Evolutionary conservation across 495 filamentous ascomycete genomes (phyloP).

Genomic region (Immersiella caudata): DNA sequence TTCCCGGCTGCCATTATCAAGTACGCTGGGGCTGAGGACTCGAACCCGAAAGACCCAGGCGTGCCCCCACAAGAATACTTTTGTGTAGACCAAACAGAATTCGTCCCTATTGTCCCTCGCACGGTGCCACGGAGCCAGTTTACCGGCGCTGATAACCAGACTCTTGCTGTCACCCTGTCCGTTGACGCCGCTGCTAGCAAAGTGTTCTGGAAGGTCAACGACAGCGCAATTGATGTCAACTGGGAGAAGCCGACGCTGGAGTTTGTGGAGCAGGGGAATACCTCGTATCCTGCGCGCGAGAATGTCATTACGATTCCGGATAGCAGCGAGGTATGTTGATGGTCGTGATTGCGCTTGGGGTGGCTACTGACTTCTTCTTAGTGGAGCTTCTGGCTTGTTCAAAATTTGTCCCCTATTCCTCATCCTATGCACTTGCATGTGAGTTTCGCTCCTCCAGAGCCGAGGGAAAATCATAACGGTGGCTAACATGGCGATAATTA

Average conservation of each 20-base stretch:
- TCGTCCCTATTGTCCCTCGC: slow-evolving; percentile 25
- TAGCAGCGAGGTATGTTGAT: slow-evolving; percentile 27
- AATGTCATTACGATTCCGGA: slow-evolving; percentile 43
- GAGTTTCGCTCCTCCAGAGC: neutral
- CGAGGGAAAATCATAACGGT: slow-evolving; percentile 14
- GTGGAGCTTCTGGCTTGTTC: slow-evolving; percentile 29
- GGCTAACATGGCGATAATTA: neutral
- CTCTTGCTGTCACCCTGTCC: slow-evolving; percentile 21
- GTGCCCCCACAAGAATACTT: slow-evolving; percentile 18
- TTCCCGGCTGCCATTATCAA: slow-evolving; percentile 30
- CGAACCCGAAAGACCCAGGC: slow-evolving; percentile 18
- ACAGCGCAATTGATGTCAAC: slow-evolving; percentile 32
- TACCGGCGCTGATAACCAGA: neutral
- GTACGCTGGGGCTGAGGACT: slow-evolving; percentile 24
- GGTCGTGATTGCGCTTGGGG: neutral
- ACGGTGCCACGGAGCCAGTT: slow-evolving; percentile 24
- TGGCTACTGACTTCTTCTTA: slow-evolving; percentile 5
- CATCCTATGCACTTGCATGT: slow-evolving; percentile 58
- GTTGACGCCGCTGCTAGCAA: slow-evolving; percentile 17
- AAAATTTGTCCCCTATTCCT: slow-evolving; percentile 44
- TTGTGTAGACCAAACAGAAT: slow-evolving; percentile 26
- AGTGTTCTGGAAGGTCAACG: slow-evolving; percentile 40
- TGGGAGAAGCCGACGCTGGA: slow-evolving; percentile 46
- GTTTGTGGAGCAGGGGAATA: slow-evolving; percentile 39
- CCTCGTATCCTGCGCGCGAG: slow-evolving; percentile 34